Conservation (phyloP, 1,284 basidiomycete species). For the Rhodotorula sp. region DNA sequence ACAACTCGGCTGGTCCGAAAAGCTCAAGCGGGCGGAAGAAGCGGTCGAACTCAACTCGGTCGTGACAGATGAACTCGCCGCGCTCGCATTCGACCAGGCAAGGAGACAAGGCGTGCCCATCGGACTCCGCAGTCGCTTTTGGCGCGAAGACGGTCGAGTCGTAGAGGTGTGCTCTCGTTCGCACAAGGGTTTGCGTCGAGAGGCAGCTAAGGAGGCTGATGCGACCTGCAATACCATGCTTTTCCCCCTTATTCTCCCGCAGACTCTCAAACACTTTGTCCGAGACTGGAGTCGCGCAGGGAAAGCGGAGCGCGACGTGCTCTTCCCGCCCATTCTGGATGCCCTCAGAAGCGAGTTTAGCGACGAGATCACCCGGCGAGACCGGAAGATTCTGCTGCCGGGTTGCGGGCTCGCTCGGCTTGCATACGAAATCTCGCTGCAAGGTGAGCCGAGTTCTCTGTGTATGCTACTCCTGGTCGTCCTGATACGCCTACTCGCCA, state of each 20-base stretch:
- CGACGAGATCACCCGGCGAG: slow-evolving; percentile 18
- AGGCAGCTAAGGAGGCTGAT: neutral
- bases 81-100: slow-evolving; percentile 49
- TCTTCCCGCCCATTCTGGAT: slow-evolving; percentile 60
- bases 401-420: slow-evolving; percentile 63
- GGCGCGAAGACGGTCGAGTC: slow-evolving; percentile 50
- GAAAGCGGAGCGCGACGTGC: slow-evolving; percentile 55
- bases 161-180: slow-evolving; percentile 24
- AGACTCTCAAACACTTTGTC: slow-evolving; percentile 61
- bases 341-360: slow-evolving; percentile 49
- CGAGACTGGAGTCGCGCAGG: slow-evolving; percentile 66
- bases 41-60: slow-evolving; percentile 55
- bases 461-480: neutral
- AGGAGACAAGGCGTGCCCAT: slow-evolving; percentile 32
- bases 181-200: neutral
- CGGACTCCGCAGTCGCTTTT: slow-evolving; percentile 53
- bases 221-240: neutral
- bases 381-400: slow-evolving; percentile 58
- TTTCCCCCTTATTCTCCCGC: too few species aligned
- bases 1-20: slow-evolving; percentile 58
- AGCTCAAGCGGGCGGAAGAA: slow-evolving; percentile 55
- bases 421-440: slow-evolving; percentile 63
- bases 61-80: slow-evolving; percentile 56
- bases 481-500: neutral
- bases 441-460: slow-evolving; percentile 49